phyloP scores from a whole-genome alignment of 257 asterid genomes.

The Lycium ferocissimum region DNA sequence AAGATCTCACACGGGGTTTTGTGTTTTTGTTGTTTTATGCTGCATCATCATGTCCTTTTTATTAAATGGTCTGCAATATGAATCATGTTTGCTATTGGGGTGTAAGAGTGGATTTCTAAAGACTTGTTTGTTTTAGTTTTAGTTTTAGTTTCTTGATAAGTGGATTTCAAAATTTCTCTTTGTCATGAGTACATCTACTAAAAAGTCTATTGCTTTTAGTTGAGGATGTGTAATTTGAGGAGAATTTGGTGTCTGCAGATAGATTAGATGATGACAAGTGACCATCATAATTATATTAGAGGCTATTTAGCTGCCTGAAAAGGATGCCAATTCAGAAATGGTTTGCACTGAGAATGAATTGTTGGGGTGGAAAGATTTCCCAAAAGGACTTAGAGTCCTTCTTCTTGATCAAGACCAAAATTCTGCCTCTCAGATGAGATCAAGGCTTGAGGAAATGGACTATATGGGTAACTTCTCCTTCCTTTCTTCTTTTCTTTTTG shows the following conservation, averaged over 20 bases:
- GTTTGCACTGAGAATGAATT: slow-evolving; percentile 56
- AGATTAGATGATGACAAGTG: slow-evolving; percentile 33
- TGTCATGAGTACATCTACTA: neutral
- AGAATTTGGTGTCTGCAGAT: slow-evolving; percentile 16
- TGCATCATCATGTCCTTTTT: too few species aligned
- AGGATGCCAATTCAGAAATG: slow-evolving; percentile 59
- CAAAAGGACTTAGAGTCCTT: slow-evolving; percentile 59
- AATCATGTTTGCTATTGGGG: too few species aligned
- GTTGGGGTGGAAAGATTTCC: slow-evolving; percentile 59
- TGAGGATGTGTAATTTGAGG: too few species aligned
- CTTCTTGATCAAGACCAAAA: slow-evolving; percentile 45
- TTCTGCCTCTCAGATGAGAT: slow-evolving; percentile 45
- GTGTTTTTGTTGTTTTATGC: slow-evolving; percentile 12
- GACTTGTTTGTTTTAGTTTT: neutral
- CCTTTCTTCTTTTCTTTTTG: neutral
- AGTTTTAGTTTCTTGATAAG: neutral
- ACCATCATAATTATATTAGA: neutral
- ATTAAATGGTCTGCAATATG: neutral
- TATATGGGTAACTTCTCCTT: slow-evolving; percentile 42
- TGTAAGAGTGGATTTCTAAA: too few species aligned
- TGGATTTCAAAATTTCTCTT: too few species aligned
- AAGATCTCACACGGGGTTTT: neutral
- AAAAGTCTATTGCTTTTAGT: neutral
- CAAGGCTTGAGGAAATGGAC: slow-evolving; percentile 53
- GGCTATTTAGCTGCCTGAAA: slow-evolving; percentile 38